Conservation (phyloP, 108 stramenopile species). For the Fragilaria radians region DNA sequence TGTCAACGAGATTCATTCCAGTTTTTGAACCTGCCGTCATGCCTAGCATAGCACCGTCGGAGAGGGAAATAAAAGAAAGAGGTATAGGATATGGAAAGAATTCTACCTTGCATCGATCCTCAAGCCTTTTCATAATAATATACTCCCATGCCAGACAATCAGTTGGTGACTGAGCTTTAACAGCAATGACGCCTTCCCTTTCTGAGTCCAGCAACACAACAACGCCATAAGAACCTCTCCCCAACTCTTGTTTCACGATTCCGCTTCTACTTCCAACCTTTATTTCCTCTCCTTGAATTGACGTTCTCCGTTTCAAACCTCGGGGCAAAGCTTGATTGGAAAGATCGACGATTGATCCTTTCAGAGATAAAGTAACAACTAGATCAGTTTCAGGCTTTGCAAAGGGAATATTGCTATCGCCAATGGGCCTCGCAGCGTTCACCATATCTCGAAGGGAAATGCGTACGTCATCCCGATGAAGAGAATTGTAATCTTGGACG, state of each 20-base stretch:
- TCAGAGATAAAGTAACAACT: background rate
- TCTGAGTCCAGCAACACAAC: conserved; percentile 39
- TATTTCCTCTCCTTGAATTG: conserved; percentile 32
- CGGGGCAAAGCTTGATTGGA: conserved; percentile 9
- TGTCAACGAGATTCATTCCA: conserved; percentile 67
- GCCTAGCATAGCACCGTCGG: conserved; percentile 57
- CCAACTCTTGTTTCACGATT: conserved; percentile 49
- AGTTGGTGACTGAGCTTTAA: conserved; percentile 72
- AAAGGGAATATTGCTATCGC: background rate
- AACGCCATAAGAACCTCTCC: conserved; percentile 64
- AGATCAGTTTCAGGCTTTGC: background rate
- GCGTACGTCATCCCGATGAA: background rate
- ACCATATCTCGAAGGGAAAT: background rate
- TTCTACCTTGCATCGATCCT: conserved; percentile 29
- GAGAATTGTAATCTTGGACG: background rate
- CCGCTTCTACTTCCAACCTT: conserved; percentile 34
- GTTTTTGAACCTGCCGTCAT: conserved; percentile 72
- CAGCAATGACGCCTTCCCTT: conserved; percentile 26
- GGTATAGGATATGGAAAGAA: conserved; percentile 51
- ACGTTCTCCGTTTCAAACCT: conserved; percentile 19
- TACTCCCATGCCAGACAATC: conserved; percentile 69
- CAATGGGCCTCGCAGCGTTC: background rate
- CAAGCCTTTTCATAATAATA: conserved; percentile 32
- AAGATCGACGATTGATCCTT: conserved; percentile 3
- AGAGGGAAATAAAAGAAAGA: conserved; percentile 45